Base-by-base conservation (phyloP, 345 rosid species). In the Murraya koenigii region DNA sequence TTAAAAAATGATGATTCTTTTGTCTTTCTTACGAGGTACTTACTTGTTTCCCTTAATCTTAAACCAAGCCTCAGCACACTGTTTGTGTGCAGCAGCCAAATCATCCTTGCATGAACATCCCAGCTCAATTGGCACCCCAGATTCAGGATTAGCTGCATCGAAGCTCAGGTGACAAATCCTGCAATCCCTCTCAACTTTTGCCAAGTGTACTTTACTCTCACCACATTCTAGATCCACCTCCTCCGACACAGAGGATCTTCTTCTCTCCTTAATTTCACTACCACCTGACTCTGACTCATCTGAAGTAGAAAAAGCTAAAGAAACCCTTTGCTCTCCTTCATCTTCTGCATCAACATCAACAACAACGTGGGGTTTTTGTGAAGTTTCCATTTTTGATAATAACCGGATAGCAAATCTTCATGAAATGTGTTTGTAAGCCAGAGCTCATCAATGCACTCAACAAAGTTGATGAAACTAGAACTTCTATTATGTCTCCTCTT, bases 21-120 rank as follows among this genome's bases (percentile, higher is more conserved):
- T 61, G 41, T 41, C 39, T 62, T 52, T 28, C 3, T 14, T 72
- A 19, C 28, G 7, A 6, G 19, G 41, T 3, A 83, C 91, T 87
- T 80, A 92, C 98, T 83, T 92, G 89, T 91, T 90, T 77, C 98
- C 97, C 70, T 84, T 91, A 63, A 94, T 92, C 84, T 89, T 92
- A 87, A 92, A 94, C 98, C 97, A 94, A 77, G 97, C 85, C 78
- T 94, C 94, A 63, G 98, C 97, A 86, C 98, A 94, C 19, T 88
- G 94, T 25, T 87, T 90, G 49, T 94, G 98, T 25, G 97, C 94
- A 84, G 91, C 90, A 83, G 96, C 96, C 78, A 94, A 83, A 88
- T 94, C 97, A 82, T 86, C 91, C 77, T 92, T 94, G 72, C 97
- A 94, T 65, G 94, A 92, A 75, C 98, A 94, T 1, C 98, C 98